Base-by-base conservation (phyloP, 768 basidiomycete genomes). In the Boletales sp. region DNA sequence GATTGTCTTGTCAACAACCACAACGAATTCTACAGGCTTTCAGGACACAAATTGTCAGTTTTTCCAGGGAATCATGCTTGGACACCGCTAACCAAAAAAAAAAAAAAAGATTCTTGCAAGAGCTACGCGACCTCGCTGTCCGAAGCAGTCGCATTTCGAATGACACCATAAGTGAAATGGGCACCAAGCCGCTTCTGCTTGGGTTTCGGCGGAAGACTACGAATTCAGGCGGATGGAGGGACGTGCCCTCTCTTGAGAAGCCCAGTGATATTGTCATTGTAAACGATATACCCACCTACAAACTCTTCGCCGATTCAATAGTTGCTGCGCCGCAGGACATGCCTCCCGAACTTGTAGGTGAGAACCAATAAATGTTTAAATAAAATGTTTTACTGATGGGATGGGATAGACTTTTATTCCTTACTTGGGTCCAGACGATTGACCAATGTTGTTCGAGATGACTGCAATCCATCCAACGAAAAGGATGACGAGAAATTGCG, bases 261-360 rank as follows among this genome's bases (percentile, higher is more conserved):
- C 80, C 90, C 1, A 73, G 74, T 41, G 77, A 88, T 56, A 82
- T 92, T 13, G 79, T 89, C 19, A 78, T 95, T 39, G 86, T 87
- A 8, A 90, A 98, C 62, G 90, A 95, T 61, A 82, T 82, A 4
- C 84, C 86, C 41, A 72, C 83, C 8, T 80, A 84, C 57, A 83
- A 87, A 52, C 73, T 84, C 12, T 94, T 94, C 61, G 82, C 82
- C 4, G 81, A 84, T 35, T 74, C 75, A 1, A 70, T 94, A 6
- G 86, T 83, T 57, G 77, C 77, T 7, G 88, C 87, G 5, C 87
- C 89, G 1, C 87, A 92, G 62, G 92, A 96, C 64, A 90, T 94
- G 59, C 72, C 87, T 7, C 73, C 94, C 9, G 93, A 96, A 81
- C 80, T 97, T 11, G 94, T 96, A 82, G 78, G 84, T 88, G 53